Conservation (phyloP, 139 green algal species). For the Haematococcus lacustris region DNA sequence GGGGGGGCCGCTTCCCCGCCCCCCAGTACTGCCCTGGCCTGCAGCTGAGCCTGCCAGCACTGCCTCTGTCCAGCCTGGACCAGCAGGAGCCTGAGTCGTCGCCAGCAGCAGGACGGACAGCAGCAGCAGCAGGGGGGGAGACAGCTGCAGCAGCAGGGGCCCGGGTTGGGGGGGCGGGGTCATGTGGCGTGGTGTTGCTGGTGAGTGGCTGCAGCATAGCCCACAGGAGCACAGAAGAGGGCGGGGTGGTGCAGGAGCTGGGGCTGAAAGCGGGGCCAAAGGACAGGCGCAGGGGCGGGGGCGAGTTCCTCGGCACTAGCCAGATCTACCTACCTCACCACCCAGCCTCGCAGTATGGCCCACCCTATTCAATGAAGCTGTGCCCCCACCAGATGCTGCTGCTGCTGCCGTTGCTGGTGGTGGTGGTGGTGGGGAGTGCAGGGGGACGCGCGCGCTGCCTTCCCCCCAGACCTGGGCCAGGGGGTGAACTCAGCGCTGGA, state of each 20-base stretch:
- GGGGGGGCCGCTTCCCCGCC: slow-evolving; percentile 12
- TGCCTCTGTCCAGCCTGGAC: no score
- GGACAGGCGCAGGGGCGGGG: background rate
- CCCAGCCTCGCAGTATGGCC: background rate
- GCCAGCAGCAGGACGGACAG: background rate
- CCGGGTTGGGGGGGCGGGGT: background rate
- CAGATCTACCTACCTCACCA: background rate
- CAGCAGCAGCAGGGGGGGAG: slow-evolving; percentile 1
- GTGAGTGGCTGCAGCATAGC: background rate
- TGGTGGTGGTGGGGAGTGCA: background rate
- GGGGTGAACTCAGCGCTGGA: slow-evolving; percentile 28
- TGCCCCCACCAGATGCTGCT: background rate
- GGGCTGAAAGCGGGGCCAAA: background rate
- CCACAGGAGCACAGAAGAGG: background rate
- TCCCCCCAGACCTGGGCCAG: slow-evolving; percentile 31
- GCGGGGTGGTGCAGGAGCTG: background rate
- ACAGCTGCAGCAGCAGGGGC: background rate
- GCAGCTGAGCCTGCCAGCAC: background rate
- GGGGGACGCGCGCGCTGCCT: slow-evolving; percentile 22
- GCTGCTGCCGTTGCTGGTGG: background rate
- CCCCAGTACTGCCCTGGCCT: slow-evolving; percentile 4
- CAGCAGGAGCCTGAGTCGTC: no score
- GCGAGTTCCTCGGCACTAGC: background rate
- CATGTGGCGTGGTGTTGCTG: slow-evolving; percentile 4
- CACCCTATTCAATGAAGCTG: background rate